Evolutionary conservation across 306 rosid genomes (phyloP).

Genomic region (Chamaecrista fasciculata): DNA sequence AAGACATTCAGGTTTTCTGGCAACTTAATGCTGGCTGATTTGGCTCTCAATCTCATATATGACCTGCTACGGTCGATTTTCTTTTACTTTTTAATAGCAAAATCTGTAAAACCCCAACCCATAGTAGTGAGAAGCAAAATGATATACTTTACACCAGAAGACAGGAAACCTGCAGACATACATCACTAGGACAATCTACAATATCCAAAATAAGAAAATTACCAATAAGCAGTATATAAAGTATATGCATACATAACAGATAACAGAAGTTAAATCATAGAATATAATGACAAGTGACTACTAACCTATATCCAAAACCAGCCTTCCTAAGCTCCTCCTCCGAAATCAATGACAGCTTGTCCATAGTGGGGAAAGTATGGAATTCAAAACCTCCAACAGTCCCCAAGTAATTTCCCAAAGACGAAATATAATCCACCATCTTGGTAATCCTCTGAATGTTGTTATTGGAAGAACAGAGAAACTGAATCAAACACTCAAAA

Average conservation of each 20-base stretch:
- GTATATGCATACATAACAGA: background rate
- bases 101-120: background rate
- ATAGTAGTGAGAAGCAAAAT: background rate
- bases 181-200: background rate
- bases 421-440: conserved; percentile 85
- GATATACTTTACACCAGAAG: background rate
- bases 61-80: too few relatives aligned
- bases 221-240: background rate
- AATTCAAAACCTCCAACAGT: conserved; percentile 62
- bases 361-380: conserved; percentile 64
- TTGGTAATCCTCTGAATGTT: conserved; percentile 79
- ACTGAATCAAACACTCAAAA: conserved; percentile 85
- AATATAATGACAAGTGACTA: background rate
- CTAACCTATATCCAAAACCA: conserved; percentile 91
- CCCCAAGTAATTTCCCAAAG: conserved; percentile 64
- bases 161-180: background rate
- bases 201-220: background rate
- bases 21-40: too few relatives aligned
- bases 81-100: too few relatives aligned
- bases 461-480: conserved; percentile 86
- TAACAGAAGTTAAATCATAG: background rate
- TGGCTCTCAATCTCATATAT: too few relatives aligned
- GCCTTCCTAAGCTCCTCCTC: conserved; percentile 77
- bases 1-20: too few relatives aligned
- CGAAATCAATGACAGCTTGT: conserved; percentile 54